These are phyloP conservation scores for Prinsepia uniflora DNA, from an alignment of 306 rosid genomes.

Conservation along the genomic window DNA sequence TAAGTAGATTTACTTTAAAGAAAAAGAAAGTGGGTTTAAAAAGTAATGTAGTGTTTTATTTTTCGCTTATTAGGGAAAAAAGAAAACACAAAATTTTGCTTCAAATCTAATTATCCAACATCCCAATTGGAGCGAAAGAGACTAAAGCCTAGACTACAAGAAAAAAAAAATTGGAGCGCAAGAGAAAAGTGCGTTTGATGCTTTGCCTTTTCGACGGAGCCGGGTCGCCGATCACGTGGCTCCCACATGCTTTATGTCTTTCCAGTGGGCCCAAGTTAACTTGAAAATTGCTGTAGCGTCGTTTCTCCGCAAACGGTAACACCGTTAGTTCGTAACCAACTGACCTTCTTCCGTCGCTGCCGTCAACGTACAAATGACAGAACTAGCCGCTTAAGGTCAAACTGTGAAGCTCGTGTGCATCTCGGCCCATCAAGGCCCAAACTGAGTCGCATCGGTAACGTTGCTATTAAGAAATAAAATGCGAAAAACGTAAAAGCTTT, in stretches of 20 bases:
- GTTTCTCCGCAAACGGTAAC: not conserved
- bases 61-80: too few species aligned
- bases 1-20: too few species aligned
- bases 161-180: too few species aligned
- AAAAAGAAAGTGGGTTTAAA: not conserved
- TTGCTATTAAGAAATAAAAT: not conserved
- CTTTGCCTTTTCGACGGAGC: not conserved
- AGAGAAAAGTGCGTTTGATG: not conserved
- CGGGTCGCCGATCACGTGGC: not conserved
- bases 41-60: too few species aligned
- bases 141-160: too few species aligned
- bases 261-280: not conserved
- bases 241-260: not conserved
- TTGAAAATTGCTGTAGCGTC: not conserved
- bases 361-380: not conserved
- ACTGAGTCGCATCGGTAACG: not conserved
- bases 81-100: not conserved
- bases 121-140: not conserved
- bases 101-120: not conserved
- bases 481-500: not conserved
- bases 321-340: not conserved
- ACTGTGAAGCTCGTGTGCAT: not conserved
- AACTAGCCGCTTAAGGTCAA: not conserved
- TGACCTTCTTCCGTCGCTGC: not conserved
- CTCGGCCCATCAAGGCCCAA: not conserved